A percentile compares a stretch with the other conserved stretches of the same genome.
These are phyloP conservation scores for Chaetoceros muelleri DNA, from an alignment of 108 stramenopile species.

Conservation along the genomic window DNA sequence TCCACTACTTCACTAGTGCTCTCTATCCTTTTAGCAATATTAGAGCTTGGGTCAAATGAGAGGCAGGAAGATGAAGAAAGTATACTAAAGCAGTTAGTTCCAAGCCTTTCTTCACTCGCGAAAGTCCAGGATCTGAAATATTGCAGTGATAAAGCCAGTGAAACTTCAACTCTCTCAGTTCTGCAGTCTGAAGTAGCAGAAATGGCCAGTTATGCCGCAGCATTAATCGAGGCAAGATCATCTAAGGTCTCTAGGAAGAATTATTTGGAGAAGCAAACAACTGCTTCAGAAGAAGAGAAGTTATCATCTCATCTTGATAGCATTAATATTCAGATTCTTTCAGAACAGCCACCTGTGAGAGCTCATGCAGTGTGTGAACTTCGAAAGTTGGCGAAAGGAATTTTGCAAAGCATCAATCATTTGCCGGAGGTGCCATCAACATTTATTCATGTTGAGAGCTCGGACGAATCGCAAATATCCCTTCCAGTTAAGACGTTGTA, in stretches of 20 bases:
- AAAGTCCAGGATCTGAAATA: neutral
- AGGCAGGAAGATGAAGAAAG: constrained; percentile 37
- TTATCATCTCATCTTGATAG: constrained; percentile 14
- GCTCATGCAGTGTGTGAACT: constrained; percentile 64
- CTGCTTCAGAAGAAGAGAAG: constrained; percentile 1
- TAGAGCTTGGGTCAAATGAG: constrained; percentile 55
- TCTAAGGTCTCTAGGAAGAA: constrained; percentile 1
- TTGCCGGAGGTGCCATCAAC: neutral
- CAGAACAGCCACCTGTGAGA: constrained; percentile 61
- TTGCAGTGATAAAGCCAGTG: neutral
- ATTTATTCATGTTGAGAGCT: constrained; percentile 2
- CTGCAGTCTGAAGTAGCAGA: constrained; percentile 45
- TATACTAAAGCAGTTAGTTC: constrained; percentile 31
- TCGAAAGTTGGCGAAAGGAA: constrained; percentile 45
- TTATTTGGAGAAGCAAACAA: neutral
- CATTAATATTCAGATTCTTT: constrained; percentile 47
- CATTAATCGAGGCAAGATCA: constrained; percentile 46
- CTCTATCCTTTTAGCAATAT: constrained; percentile 57
- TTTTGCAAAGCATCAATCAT: constrained; percentile 8
- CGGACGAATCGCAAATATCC: neutral
- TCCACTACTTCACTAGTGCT: constrained; percentile 54
- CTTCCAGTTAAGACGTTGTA: neutral
- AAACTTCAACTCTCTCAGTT: constrained; percentile 4
- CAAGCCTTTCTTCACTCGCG: constrained; percentile 26
- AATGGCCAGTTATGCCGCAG: constrained; percentile 70